A percentile compares a stretch with the other conserved stretches of the same genome.
Conservation (phyloP, 768 basidiomycete genomes). For the Xerocomellus amylosporus region DNA sequence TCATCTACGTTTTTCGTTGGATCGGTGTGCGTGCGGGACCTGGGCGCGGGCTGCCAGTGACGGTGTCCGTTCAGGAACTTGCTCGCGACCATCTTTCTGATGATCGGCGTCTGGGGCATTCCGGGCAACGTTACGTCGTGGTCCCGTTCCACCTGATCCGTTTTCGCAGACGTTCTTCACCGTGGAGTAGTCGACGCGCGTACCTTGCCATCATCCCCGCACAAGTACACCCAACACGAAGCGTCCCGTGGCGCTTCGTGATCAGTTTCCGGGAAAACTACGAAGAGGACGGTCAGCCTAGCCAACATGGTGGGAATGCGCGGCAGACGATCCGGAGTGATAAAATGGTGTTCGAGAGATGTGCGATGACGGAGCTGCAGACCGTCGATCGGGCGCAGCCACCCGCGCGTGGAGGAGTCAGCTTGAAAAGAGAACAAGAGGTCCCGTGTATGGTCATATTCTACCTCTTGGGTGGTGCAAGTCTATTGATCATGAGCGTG, state of each 20-base stretch:
- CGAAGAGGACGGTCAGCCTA: not conserved
- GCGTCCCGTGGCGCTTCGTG: constrained; percentile 15
- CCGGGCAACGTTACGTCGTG: constrained; percentile 9
- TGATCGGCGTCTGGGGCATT: constrained; percentile 16
- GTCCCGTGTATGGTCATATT: not conserved
- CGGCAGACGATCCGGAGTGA: constrained; percentile 1
- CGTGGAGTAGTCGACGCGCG: too few relatives aligned
- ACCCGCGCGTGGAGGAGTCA: too few relatives aligned
- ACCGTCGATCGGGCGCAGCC: too few relatives aligned
- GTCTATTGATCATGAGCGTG: too few relatives aligned
- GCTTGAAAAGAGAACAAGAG: too few relatives aligned
- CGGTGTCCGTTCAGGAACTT: constrained; percentile 4
- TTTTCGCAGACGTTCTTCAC: too few relatives aligned
- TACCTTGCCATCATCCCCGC: too few relatives aligned
- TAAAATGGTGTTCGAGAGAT: constrained; percentile 10
- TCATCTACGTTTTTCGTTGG: constrained; percentile 8
- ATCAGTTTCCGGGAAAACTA: constrained; percentile 22
- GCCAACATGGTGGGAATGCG: not conserved
- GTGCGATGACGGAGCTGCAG: not conserved
- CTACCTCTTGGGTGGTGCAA: not conserved
- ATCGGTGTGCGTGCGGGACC: too few relatives aligned
- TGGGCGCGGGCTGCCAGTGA: not conserved
- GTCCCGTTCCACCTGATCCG: too few relatives aligned
- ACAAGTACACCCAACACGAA: constrained; percentile 1
- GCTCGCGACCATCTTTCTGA: constrained; percentile 14